Percentiles rank a stretch among this genome's conserved stretches.
Conservation (phyloP, 305 asterid genomes). For the Solanum hybrid region DNA sequence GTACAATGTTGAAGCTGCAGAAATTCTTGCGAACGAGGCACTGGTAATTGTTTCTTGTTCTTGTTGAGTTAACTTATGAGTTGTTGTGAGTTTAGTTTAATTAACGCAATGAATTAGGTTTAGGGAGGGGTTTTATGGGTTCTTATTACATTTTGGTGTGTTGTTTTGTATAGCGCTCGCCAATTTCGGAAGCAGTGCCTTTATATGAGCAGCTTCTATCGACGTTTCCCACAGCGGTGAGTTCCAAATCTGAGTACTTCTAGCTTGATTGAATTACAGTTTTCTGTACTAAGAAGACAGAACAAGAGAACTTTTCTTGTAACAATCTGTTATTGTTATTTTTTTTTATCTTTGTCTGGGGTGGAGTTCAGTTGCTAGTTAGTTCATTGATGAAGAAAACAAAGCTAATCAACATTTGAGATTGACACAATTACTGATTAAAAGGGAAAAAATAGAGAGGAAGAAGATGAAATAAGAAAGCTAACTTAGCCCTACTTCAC, state of each 20-base stretch:
- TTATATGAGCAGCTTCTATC: conserved; percentile 76
- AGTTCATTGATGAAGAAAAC: not conserved
- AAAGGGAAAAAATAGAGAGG: not conserved
- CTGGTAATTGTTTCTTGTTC: conserved; percentile 34
- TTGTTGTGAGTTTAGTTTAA: not conserved
- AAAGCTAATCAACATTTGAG: not conserved
- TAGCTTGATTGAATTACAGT: not conserved
- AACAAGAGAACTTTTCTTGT: not conserved
- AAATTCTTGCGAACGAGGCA: conserved; percentile 72
- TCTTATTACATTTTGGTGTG: not conserved
- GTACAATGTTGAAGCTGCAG: conserved; percentile 66
- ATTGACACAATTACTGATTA: not conserved
- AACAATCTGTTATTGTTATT: not conserved
- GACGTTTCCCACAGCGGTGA: conserved; percentile 77
- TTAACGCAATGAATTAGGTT: not conserved
- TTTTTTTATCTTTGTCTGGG: not conserved
- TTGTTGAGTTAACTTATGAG: not conserved
- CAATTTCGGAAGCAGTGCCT: conserved; percentile 65
- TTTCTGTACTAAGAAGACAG: not conserved
- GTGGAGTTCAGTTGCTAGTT: not conserved
- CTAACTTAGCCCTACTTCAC: not conserved
- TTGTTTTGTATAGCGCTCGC: conserved; percentile 44
- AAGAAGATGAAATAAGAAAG: not conserved
- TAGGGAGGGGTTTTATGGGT: not conserved
- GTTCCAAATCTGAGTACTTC: not conserved